Percentiles rank a stretch among this genome's conserved stretches.
These are phyloP conservation scores for Lablab purpureus DNA, from an alignment of 306 rosid genomes.

Conservation along the genomic window DNA sequence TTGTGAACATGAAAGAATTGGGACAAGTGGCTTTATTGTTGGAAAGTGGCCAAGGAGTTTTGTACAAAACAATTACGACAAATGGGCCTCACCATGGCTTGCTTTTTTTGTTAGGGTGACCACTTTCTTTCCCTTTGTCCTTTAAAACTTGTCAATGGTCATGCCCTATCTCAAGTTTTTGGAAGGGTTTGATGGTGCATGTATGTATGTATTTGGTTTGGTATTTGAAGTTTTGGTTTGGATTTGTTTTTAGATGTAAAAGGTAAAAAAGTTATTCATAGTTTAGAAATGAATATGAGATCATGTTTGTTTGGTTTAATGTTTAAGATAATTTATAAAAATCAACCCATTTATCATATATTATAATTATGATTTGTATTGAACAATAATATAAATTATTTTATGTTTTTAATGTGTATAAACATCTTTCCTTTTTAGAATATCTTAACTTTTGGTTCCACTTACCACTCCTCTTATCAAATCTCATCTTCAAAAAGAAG, in stretches of 20 bases:
- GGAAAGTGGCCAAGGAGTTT: conserved; percentile 33
- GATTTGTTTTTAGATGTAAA: too few relatives aligned
- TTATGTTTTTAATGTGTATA: too few relatives aligned
- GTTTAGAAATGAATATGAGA: too few relatives aligned
- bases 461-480: conserved; percentile 51
- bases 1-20: conserved; percentile 45
- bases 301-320: too few relatives aligned
- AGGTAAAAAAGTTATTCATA: too few relatives aligned
- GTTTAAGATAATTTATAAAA: too few relatives aligned
- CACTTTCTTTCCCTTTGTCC: conserved; percentile 51
- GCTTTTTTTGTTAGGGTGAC: conserved; percentile 46
- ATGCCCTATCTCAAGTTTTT: conserved; percentile 7
- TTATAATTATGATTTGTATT: too few relatives aligned
- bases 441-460: conserved; percentile 36
- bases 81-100: conserved; percentile 22
- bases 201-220: too few relatives aligned
- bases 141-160: conserved; percentile 27
- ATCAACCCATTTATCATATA: too few relatives aligned
- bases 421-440: neutral
- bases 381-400: too few relatives aligned
- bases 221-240: too few relatives aligned
- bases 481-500: conserved; percentile 42
- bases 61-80: conserved; percentile 36
- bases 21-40: conserved; percentile 38
- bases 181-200: too few relatives aligned